phyloP scores from a whole-genome alignment of 345 rosid species.

The Aquilaria malaccensis region DNA sequence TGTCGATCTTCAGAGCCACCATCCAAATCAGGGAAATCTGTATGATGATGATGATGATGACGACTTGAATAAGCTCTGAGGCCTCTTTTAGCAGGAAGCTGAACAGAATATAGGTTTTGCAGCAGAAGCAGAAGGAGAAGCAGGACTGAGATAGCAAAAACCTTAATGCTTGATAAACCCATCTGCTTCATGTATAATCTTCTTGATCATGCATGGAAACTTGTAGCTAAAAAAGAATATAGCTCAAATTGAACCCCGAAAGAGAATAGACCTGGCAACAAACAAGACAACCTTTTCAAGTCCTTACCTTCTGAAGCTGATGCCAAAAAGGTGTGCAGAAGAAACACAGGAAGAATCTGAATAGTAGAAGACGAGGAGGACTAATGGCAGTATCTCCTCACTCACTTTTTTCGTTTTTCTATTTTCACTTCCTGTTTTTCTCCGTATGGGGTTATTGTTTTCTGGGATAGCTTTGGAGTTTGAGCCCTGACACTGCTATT shows the following conservation, averaged over 20 bases:
- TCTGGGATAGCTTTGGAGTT: constrained; percentile 21
- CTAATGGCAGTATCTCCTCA: too few relatives aligned
- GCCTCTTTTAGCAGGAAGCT: constrained; percentile 20
- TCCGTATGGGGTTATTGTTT: background rate
- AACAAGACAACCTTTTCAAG: background rate
- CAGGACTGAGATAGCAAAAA: constrained; percentile 11
- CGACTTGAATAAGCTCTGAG: constrained; percentile 18
- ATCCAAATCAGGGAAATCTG: background rate
- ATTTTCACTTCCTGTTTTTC: background rate
- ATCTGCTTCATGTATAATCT: constrained; percentile 13
- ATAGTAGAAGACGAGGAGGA: background rate
- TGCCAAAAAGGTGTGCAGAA: too few relatives aligned
- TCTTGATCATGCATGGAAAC: background rate
- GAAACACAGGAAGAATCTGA: background rate
- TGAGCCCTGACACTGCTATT: constrained; percentile 29
- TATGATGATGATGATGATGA: constrained; percentile 4
- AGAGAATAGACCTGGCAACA: background rate
- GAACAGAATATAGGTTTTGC: constrained; percentile 16
- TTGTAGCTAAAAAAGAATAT: background rate
- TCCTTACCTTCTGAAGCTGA: too few relatives aligned
- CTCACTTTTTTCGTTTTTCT: too few relatives aligned
- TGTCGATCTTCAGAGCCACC: constrained; percentile 14
- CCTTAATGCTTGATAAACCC: constrained; percentile 19
- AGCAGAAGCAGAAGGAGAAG: constrained; percentile 28
- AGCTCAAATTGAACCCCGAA: background rate